Base-by-base conservation (phyloP, 805 yeast genomes). In the Lipomyces spencermartinsiae region DNA sequence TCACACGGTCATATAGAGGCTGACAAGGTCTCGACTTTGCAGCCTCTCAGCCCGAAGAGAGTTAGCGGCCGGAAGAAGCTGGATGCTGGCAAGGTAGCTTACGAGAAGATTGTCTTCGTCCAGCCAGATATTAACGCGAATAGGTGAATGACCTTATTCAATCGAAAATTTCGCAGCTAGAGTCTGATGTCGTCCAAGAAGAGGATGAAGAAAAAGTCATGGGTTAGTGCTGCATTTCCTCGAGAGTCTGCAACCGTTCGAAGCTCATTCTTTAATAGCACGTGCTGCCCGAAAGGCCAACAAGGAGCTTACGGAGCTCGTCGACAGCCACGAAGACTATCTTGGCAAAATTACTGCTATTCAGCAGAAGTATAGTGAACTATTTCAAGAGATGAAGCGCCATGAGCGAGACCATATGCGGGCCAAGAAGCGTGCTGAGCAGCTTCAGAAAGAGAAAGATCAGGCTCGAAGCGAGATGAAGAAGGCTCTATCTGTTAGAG, bases 341-440 rank as follows among this genome's bases (percentile, higher is more conserved):
- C 64, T 68, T 19, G 64, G 63, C 59, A 68, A 65, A 55, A 65
- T 68, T 57, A 60, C 68, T 9, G 62, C 59, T 31, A 65, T 68
- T 54, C 71, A 68, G 62, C 71, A 65, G 59, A 68, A 65, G 51
- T 68, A 68, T 56, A 55, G 66, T 29, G 68, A 65, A 22, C 64
- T 68, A 19, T 68, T 63, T 51, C 65, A 59, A 31, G 71, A 65
- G 55, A 68, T 68, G 71, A 65, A 68, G 60, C 64, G 67, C 19
- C 66, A 61, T 39, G 71, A 68, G 59, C 66, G 71, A 19, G 71
- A 65, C 54, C 69, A 62, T 55, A 61, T 65, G 33, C 54, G 55
- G 51, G 68, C 71, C 49, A 62, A 65, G 63, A 62, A 59, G 54
- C 59, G 62, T 16, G 60, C 67, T 10, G 66, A 65, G 39, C 51